Evolutionary conservation across 2,329 filamentous ascomycete species (phyloP).

Genomic region (Zasmidium cellare): DNA sequence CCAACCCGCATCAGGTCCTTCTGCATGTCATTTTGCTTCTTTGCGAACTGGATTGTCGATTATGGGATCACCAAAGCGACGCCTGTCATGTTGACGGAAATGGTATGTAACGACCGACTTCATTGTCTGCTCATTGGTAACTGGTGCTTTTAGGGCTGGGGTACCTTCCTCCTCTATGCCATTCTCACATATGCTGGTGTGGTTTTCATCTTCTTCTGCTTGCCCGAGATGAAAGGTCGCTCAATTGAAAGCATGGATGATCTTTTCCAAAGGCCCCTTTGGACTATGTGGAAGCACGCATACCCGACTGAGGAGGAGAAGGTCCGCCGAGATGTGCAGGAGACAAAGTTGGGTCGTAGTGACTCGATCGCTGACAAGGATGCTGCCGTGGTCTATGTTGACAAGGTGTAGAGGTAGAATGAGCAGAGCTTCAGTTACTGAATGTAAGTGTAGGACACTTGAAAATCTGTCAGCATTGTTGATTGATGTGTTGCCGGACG

Average conservation of each 20-base stretch:
- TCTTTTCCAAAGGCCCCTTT: slow-evolving; percentile 19
- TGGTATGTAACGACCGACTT: slow-evolving; percentile 10
- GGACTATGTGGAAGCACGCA: slow-evolving; percentile 21
- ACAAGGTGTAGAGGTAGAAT: slow-evolving; percentile 3
- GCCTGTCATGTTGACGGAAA: slow-evolving; percentile 20
- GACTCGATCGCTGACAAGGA: slow-evolving; percentile 9
- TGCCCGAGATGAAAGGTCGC: slow-evolving; percentile 22
- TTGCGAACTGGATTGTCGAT: slow-evolving; percentile 25
- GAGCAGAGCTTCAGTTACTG: too few species aligned
- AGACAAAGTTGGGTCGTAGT: slow-evolving; percentile 15
- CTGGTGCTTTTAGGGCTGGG: slow-evolving; percentile 13
- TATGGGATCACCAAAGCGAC: slow-evolving; percentile 22
- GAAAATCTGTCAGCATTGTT: too few species aligned
- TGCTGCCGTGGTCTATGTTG: slow-evolving; percentile 5
- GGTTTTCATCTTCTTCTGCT: slow-evolving; percentile 22
- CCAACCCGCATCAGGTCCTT: slow-evolving; percentile 20
- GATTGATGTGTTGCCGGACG: too few species aligned
- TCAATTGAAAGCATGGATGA: slow-evolving; percentile 26
- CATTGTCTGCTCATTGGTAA: too few species aligned
- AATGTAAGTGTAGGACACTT: too few species aligned
- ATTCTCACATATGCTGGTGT: slow-evolving; percentile 20
- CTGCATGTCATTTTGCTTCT: slow-evolving; percentile 25
- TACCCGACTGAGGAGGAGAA: slow-evolving; percentile 25
- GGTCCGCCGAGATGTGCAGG: slow-evolving; percentile 20
- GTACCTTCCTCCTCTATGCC: slow-evolving; percentile 21